phyloP scores from a whole-genome alignment of 1,284 basidiomycete species.

The Amylostereum areolatum region DNA sequence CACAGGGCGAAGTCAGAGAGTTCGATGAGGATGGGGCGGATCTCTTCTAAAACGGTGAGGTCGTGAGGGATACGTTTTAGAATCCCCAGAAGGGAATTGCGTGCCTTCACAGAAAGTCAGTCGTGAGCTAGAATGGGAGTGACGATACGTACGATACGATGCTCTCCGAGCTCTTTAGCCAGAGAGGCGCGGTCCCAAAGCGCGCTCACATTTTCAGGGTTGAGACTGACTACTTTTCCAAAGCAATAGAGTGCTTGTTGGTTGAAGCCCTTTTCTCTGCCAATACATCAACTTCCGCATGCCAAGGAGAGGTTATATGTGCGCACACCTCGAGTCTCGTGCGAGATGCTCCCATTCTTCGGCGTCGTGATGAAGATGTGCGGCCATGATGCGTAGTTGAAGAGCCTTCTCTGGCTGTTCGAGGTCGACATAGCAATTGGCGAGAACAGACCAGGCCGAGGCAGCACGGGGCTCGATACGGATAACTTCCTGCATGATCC shows the following conservation, averaged over 20 bases:
- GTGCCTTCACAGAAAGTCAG: constrained; percentile 45
- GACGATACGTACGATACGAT: constrained; percentile 46
- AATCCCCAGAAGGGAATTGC: constrained; percentile 70
- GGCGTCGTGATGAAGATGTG: constrained; percentile 79
- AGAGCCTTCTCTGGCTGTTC: constrained; percentile 68
- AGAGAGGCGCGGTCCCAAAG: constrained; percentile 89
- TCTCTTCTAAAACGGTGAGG: constrained; percentile 72
- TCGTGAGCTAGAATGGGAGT: background rate
- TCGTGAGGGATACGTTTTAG: constrained; percentile 79
- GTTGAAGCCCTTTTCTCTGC: constrained; percentile 61
- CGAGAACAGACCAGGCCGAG: constrained; percentile 83
- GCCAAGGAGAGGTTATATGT: background rate
- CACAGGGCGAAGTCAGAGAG: constrained; percentile 61
- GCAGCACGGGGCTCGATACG: constrained; percentile 86
- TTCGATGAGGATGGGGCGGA: constrained; percentile 75
- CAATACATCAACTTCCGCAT: background rate
- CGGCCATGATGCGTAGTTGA: constrained; percentile 85
- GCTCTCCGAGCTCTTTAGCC: constrained; percentile 71
- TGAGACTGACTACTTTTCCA: constrained; percentile 75
- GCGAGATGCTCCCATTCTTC: constrained; percentile 88
- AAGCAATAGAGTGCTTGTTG: constrained; percentile 93
- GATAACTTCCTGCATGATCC: constrained; percentile 87
- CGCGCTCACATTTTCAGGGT: constrained; percentile 78
- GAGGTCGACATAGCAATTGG: constrained; percentile 71
- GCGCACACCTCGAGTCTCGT: constrained; percentile 58